phyloP scores from a whole-genome alignment of 805 yeast species.

The Barnettozyma salicaria region DNA sequence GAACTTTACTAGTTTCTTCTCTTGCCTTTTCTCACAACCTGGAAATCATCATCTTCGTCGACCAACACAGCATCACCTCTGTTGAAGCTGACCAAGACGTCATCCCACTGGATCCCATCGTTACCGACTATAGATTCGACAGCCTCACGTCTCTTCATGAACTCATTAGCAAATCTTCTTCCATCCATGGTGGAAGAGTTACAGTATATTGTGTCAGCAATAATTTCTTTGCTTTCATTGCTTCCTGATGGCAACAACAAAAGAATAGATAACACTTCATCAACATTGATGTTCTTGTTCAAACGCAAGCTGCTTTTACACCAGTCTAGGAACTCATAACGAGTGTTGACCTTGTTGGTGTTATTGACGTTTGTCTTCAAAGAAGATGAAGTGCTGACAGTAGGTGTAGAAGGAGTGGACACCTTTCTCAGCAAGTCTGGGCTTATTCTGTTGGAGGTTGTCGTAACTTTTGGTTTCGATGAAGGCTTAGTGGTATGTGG shows the following conservation, averaged over 20 bases:
- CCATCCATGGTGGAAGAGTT: conserved; percentile 91
- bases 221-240: conserved; percentile 69
- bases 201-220: conserved; percentile 87
- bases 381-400: conserved; percentile 9
- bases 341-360: conserved; percentile 30
- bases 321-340: conserved; percentile 67
- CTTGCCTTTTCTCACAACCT: conserved; percentile 61
- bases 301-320: conserved; percentile 61
- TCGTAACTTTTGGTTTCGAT: conserved; percentile 9
- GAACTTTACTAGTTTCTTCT: conserved; percentile 30
- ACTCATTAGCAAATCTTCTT: conserved; percentile 87
- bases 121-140: conserved; percentile 50
- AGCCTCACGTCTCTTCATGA: conserved; percentile 65
- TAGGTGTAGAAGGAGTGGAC: conserved; percentile 24
- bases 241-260: conserved; percentile 69
- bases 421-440: conserved; percentile 36
- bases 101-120: conserved; percentile 63
- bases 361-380: conserved; percentile 5
- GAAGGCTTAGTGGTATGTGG: conserved; percentile 10
- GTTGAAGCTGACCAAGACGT: conserved; percentile 40
- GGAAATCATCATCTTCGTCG: conserved; percentile 46
- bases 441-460: conserved; percentile 17
- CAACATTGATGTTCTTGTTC: conserved; percentile 68
- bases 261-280: conserved; percentile 74
- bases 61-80: conserved; percentile 21